Evolutionary conservation across 2,329 filamentous ascomycete genomes (phyloP).

Genomic region (Shiraia bambusicola): DNA sequence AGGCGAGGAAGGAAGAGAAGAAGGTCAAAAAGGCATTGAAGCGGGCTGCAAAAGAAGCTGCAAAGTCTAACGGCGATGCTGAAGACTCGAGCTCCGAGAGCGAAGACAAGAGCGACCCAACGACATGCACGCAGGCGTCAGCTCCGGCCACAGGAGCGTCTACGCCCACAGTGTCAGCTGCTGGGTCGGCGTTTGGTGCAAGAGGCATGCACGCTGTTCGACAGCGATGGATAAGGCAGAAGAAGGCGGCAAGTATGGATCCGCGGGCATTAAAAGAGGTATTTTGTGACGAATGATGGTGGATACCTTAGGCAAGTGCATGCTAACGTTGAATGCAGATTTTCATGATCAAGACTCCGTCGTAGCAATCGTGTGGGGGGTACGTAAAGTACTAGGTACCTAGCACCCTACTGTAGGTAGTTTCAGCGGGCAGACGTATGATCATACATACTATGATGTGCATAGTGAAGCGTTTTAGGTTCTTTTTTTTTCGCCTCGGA

Average conservation of each 20-base stretch:
- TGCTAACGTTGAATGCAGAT: slow-evolving; percentile 28
- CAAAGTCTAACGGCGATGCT: slow-evolving; percentile 25
- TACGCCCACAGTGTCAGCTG: slow-evolving; percentile 50
- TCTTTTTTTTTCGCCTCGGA: too few species aligned
- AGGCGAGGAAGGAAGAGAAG: slow-evolving; percentile 48
- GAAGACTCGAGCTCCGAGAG: slow-evolving; percentile 32
- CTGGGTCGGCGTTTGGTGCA: slow-evolving; percentile 42
- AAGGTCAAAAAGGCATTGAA: slow-evolving; percentile 53
- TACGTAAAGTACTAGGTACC: too few species aligned
- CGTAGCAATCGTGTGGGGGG: slow-evolving; percentile 15
- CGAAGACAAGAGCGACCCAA: slow-evolving; percentile 30
- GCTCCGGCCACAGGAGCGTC: slow-evolving; percentile 46
- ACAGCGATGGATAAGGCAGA: slow-evolving; percentile 83
- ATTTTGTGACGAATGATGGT: slow-evolving; percentile 13
- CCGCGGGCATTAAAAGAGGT: slow-evolving; percentile 84
- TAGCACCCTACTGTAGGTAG: too few species aligned
- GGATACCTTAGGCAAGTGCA: background rate
- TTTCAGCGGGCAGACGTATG: background rate
- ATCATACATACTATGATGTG: too few species aligned
- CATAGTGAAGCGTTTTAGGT: slow-evolving; percentile 43
- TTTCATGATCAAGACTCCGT: slow-evolving; percentile 42
- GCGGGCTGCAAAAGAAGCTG: slow-evolving; percentile 48
- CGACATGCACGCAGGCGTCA: slow-evolving; percentile 24
- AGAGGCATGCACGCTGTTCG: slow-evolving; percentile 72
- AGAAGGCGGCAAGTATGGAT: slow-evolving; percentile 80